Evolutionary conservation across 2,329 filamentous ascomycete genomes (phyloP).

Genomic region (Apiospora rasikravindrae): DNA sequence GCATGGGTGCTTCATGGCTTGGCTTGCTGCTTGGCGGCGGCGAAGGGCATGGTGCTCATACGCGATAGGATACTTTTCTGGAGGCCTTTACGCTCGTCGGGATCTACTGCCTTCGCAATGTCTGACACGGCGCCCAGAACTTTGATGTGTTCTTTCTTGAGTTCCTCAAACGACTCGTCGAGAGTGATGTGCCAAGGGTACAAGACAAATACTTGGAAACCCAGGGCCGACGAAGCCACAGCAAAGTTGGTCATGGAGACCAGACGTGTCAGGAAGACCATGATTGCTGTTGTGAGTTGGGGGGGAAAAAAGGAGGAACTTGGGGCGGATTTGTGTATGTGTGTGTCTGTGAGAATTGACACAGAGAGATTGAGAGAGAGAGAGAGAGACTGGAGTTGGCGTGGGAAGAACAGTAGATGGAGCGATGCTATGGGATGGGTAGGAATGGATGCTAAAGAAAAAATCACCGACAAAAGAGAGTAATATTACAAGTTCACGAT

Average conservation of each 20-base stretch:
- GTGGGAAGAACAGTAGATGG: background rate
- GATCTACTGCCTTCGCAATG: slow-evolving; percentile 38
- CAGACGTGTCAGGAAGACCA: slow-evolving; percentile 43
- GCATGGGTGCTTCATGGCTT: slow-evolving; percentile 2
- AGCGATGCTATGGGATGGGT: slow-evolving; percentile 9
- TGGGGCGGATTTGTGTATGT: background rate
- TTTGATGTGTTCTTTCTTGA: slow-evolving; percentile 62
- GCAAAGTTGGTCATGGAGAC: slow-evolving; percentile 69
- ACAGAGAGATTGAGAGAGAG: background rate
- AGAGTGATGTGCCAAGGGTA: slow-evolving; percentile 74
- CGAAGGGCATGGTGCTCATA: slow-evolving; percentile 22
- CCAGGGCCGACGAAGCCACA: slow-evolving; percentile 67
- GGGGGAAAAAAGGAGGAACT: background rate
- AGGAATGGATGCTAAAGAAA: slow-evolving; percentile 8
- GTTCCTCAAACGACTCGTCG: slow-evolving; percentile 63
- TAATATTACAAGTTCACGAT: slow-evolving; percentile 4
- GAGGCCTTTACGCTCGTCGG: slow-evolving; percentile 36
- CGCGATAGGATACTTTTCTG: slow-evolving; percentile 35
- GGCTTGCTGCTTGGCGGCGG: background rate
- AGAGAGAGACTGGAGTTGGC: slow-evolving; percentile 3
- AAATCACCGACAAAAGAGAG: slow-evolving; percentile 14
- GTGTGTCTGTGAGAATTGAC: no score
- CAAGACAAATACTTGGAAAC: slow-evolving; percentile 71
- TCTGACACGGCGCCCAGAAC: slow-evolving; percentile 45
- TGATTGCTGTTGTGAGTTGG: slow-evolving; percentile 2